Evolutionary conservation across 1,284 basidiomycete species (phyloP), one percentile per base, ranked within the genome.

Genomic region (Ceratobasidium sp.): DNA sequence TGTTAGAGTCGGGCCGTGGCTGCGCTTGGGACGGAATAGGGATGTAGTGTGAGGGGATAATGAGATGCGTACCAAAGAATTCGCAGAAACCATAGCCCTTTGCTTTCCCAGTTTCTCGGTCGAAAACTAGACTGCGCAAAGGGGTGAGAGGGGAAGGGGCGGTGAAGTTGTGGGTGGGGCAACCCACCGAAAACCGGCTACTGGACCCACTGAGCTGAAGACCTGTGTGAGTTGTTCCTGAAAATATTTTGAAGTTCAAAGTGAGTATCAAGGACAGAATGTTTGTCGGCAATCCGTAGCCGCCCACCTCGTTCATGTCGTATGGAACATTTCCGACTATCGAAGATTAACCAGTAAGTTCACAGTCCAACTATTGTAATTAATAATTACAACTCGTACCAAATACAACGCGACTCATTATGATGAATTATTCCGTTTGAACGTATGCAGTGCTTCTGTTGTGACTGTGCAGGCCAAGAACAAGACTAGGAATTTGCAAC

Each of bases 21-120:
- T n/a, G n/a, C n/a, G n/a, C n/a, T n/a, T 26, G 0, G 46, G 41
- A 9, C 16, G 55, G n/a, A 14, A 18, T 21, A 14, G 46, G 50
- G 73, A 72, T n/a, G n/a, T n/a, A n/a, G n/a, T n/a, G n/a, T n/a
- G n/a, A n/a, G n/a, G n/a, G n/a, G n/a, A 67, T 75, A 78, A 52
- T 76, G 49, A 21, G 28, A 16, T 30, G 74, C 88, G 82, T 86
- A 96, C 95, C 95, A 78, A 93, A 91, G 81, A 95, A 98, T 87
- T 98, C 95, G 84, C 96, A 96, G 80, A 98, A 98, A 14, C 96
- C 97, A 80, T 98, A 99, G 16, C 98, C 97, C 82, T 94, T 95
- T 61, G 96, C 94, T 81, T 97, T 95, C 72, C 96, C 96, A 21
- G 96, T 98, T 73, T 95, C 93, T 77, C 94, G 87, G 84, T 99